phyloP scores from a whole-genome alignment of 495 filamentous ascomycete genomes.

The Penicillium bovifimosum region DNA sequence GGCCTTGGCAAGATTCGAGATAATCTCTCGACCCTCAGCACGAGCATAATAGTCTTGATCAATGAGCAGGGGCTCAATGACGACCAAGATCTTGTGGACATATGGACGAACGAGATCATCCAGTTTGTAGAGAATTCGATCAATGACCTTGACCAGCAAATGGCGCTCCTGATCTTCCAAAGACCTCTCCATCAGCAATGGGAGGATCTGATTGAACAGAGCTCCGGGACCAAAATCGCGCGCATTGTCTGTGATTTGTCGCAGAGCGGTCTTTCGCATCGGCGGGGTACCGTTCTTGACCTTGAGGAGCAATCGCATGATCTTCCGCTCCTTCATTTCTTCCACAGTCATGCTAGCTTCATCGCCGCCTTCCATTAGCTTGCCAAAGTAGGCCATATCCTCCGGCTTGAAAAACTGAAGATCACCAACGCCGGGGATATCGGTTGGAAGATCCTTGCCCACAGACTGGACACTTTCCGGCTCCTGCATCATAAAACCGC shows the following conservation, averaged over 20 bases:
- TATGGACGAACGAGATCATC: conserved; percentile 95
- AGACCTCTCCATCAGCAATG: conserved; percentile 96
- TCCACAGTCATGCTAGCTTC: conserved; percentile 89
- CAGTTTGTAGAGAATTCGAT: conserved; percentile 96
- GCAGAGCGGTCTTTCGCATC: conserved; percentile 98
- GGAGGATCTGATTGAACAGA: conserved; percentile 96
- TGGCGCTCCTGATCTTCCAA: conserved; percentile 98
- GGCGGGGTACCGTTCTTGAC: conserved; percentile 99
- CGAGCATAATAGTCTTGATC: conserved; percentile 99
- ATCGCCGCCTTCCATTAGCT: conserved; percentile 90
- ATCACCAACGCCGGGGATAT: conserved; percentile 96
- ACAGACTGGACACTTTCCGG: conserved; percentile 72
- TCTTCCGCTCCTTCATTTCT: conserved; percentile 95
- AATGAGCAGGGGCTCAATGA: conserved; percentile 97
- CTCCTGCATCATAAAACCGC: conserved; percentile 98
- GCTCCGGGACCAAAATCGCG: conserved; percentile 92
- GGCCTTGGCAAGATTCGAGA: conserved; percentile 94
- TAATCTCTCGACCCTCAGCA: conserved; percentile 97
- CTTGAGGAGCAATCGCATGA: conserved; percentile 93
- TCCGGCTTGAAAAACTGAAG: conserved; percentile 98
- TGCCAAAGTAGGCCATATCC: conserved; percentile 99
- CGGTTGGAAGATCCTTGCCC: conserved; percentile 90
- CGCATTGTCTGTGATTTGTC: conserved; percentile 96
- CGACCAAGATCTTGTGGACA: conserved; percentile 96
- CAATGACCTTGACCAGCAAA: conserved; percentile 97